Evolutionary conservation across 2,329 filamentous ascomycete genomes (phyloP).

Genomic region (Beauveria sp.): DNA sequence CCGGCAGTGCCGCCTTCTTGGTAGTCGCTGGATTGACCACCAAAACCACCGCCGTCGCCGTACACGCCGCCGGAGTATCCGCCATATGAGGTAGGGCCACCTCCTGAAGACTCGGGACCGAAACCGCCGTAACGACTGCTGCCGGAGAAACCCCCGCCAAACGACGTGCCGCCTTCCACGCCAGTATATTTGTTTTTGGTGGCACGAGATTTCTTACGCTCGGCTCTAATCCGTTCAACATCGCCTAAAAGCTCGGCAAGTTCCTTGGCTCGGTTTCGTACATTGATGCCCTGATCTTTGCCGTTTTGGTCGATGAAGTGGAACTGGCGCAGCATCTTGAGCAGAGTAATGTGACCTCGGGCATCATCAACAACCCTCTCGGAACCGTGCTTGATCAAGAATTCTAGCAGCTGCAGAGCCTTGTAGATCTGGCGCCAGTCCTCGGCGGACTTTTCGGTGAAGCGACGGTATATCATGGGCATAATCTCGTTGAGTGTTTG

Average conservation of each 20-base stretch:
- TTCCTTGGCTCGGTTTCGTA: conserved; percentile 93
- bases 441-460: conserved; percentile 95
- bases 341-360: conserved; percentile 83
- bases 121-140: conserved; percentile 76
- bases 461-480: conserved; percentile 99
- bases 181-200: conserved; percentile 95
- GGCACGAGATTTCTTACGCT: conserved; percentile 81
- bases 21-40: conserved; percentile 68
- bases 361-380: conserved; percentile 97
- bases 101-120: conserved; percentile 68
- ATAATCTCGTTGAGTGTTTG: conserved; percentile 98
- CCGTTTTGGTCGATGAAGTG: conserved; percentile 94
- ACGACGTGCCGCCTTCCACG: conserved; percentile 70
- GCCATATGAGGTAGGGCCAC: conserved; percentile 36
- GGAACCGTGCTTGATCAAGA: conserved; percentile 95
- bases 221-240: conserved; percentile 74
- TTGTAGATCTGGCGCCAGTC: conserved; percentile 99
- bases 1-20: conserved; percentile 47
- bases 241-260: conserved; percentile 88
- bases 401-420: conserved; percentile 90
- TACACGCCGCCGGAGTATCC: conserved; percentile 70
- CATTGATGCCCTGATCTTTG: conserved; percentile 97
- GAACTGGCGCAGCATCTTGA: conserved; percentile 98
- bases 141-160: conserved; percentile 51
- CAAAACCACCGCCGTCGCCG: conserved; percentile 92